Conservation (phyloP, 495 filamentous ascomycete species). For the Stereocaulon alpinum region DNA sequence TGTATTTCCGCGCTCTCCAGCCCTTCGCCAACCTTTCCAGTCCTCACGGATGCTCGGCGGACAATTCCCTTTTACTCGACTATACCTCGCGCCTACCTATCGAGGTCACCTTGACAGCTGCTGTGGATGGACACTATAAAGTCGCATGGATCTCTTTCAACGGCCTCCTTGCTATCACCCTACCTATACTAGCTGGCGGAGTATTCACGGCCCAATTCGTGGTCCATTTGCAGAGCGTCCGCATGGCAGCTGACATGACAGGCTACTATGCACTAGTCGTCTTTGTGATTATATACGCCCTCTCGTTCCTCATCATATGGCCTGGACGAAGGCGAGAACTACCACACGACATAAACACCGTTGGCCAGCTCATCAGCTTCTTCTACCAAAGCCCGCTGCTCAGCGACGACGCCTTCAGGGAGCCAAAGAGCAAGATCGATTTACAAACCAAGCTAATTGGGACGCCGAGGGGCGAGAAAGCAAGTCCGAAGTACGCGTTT, state of each 20-base stretch:
- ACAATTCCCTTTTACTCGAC: slow-evolving; percentile 59
- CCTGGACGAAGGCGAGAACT: slow-evolving; percentile 46
- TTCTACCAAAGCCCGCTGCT: slow-evolving; percentile 59
- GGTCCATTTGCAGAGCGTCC: slow-evolving; percentile 39
- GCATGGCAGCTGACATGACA: slow-evolving; percentile 58
- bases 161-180: slow-evolving; percentile 48
- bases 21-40: slow-evolving; percentile 59
- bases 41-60: slow-evolving; percentile 51
- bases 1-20: slow-evolving; percentile 60
- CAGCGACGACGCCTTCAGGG: slow-evolving; percentile 53
- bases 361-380: slow-evolving; percentile 70
- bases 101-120: slow-evolving; percentile 49
- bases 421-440: slow-evolving; percentile 48
- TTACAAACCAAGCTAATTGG: slow-evolving; percentile 50
- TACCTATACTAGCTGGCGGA: slow-evolving; percentile 71
- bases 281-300: slow-evolving; percentile 55
- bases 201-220: slow-evolving; percentile 71
- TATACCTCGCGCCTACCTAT: slow-evolving; percentile 59
- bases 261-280: slow-evolving; percentile 56
- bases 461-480: slow-evolving; percentile 35
- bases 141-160: slow-evolving; percentile 59
- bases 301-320: slow-evolving; percentile 54
- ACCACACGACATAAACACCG: slow-evolving; percentile 56
- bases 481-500: slow-evolving; percentile 47
- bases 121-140: slow-evolving; percentile 56